phyloP scores from a whole-genome alignment of 1,139 yeast genomes.

The Taphrina betulina region DNA sequence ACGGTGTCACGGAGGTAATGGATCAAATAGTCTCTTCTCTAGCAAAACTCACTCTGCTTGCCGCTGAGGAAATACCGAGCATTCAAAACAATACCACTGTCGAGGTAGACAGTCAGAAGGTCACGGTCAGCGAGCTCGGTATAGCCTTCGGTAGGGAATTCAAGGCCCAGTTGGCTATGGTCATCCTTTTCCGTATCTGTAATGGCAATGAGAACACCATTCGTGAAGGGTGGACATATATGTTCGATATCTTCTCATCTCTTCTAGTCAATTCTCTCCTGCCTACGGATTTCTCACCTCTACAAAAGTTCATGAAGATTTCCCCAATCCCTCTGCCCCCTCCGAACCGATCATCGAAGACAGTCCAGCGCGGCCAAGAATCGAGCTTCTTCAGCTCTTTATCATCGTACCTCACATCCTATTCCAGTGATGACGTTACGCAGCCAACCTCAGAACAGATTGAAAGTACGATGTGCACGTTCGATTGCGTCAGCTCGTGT shows the following conservation, averaged over 20 bases:
- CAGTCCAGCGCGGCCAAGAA: slow-evolving; percentile 46
- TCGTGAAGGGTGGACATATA: slow-evolving; percentile 57
- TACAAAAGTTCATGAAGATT: slow-evolving; percentile 57
- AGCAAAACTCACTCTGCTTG: slow-evolving; percentile 52
- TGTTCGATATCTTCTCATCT: slow-evolving; percentile 58
- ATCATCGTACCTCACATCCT: slow-evolving; percentile 86
- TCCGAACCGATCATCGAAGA: slow-evolving; percentile 37
- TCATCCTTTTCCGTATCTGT: slow-evolving; percentile 76
- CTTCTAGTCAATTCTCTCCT: slow-evolving; percentile 73
- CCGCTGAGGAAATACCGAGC: slow-evolving; percentile 46
- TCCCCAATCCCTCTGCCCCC: slow-evolving; percentile 57
- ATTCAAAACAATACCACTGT: slow-evolving; percentile 44
- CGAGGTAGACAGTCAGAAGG: slow-evolving; percentile 52
- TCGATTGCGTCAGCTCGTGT: slow-evolving; percentile 76
- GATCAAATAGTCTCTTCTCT: slow-evolving; percentile 66
- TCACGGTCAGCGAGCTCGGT: slow-evolving; percentile 75
- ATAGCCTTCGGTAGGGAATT: slow-evolving; percentile 86
- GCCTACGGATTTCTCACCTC: slow-evolving; percentile 64
- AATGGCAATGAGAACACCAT: slow-evolving; percentile 55
- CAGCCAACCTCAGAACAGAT: slow-evolving; percentile 93
- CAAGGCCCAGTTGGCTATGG: slow-evolving; percentile 85
- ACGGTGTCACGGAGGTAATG: slow-evolving; percentile 56
- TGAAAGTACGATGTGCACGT: slow-evolving; percentile 75
- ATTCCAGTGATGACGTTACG: slow-evolving; percentile 70
- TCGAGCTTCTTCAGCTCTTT: slow-evolving; percentile 80